Conservation (phyloP, 2,329 filamentous ascomycete genomes). For the Magnaporthiopsis incrustans region DNA sequence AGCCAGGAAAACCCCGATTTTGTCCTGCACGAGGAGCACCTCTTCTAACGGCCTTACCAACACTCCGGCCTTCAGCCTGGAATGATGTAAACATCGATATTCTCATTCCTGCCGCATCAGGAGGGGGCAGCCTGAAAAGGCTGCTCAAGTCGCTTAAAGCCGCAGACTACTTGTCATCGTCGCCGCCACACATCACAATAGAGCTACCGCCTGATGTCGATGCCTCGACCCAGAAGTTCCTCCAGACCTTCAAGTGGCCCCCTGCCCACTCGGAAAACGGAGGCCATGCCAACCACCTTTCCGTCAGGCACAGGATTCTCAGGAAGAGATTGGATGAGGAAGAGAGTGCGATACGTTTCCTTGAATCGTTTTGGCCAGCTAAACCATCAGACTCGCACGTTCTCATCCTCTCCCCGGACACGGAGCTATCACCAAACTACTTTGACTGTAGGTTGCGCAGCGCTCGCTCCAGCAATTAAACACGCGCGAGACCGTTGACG, state of each 20-base stretch:
- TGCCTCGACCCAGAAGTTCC: slow-evolving; percentile 49
- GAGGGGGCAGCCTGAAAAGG: slow-evolving; percentile 65
- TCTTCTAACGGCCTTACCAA: not conserved
- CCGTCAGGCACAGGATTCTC: slow-evolving; percentile 66
- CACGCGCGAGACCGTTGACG: not conserved
- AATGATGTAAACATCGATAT: slow-evolving; percentile 73
- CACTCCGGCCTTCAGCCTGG: slow-evolving; percentile 50
- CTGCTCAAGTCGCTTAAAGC: slow-evolving; percentile 66
- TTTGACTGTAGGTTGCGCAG: slow-evolving; percentile 56
- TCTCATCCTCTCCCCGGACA: slow-evolving; percentile 74
- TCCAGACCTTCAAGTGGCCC: slow-evolving; percentile 63
- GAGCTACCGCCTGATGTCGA: slow-evolving; percentile 72
- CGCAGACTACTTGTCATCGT: slow-evolving; percentile 67
- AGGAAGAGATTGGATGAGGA: slow-evolving; percentile 52
- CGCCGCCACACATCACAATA: slow-evolving; percentile 68
- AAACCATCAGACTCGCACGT: slow-evolving; percentile 60
- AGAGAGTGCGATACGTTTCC: slow-evolving; percentile 64
- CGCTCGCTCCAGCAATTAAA: slow-evolving; percentile 2
- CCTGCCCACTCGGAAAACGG: slow-evolving; percentile 30
- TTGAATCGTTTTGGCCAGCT: slow-evolving; percentile 83
- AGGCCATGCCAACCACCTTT: slow-evolving; percentile 44
- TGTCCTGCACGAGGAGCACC: no score
- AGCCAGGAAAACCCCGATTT: no score
- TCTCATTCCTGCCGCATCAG: slow-evolving; percentile 65
- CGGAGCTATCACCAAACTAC: slow-evolving; percentile 71